Percentiles rank a stretch among this genome's conserved stretches.
phyloP scores from a whole-genome alignment of 305 asterid species.

The Fraxinus xanthoxyloides region DNA sequence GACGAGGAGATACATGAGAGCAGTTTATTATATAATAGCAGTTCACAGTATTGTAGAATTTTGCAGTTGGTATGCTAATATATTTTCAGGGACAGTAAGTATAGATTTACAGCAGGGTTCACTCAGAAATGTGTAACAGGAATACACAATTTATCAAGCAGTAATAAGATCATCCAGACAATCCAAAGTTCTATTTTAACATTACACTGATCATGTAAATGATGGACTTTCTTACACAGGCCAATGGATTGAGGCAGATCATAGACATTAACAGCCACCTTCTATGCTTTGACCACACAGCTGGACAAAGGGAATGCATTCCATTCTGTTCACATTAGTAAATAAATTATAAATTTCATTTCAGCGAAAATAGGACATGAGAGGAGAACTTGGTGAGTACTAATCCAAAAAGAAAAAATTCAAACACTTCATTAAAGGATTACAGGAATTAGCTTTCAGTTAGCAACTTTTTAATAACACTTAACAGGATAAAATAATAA shows the following conservation, averaged over 20 bases:
- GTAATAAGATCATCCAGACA: neutral
- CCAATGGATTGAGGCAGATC: constrained; percentile 88
- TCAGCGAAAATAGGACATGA: neutral
- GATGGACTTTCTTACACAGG: constrained; percentile 66
- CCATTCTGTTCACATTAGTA: constrained; percentile 57
- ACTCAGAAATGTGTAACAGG: neutral
- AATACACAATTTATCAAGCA: neutral
- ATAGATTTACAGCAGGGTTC: neutral
- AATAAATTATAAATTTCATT: constrained; percentile 17
- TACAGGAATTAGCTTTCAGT: neutral
- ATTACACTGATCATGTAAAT: constrained; percentile 1
- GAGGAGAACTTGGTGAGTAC: neutral
- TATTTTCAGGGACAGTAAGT: neutral
- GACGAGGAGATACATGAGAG: neutral
- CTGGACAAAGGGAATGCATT: constrained; percentile 97
- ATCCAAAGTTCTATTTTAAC: constrained; percentile 1
- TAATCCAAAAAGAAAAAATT: neutral
- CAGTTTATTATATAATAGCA: neutral
- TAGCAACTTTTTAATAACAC: neutral
- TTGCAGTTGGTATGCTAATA: neutral
- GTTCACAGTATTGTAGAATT: neutral
- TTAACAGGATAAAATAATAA: neutral
- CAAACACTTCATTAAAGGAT: neutral
- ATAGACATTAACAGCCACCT: constrained; percentile 64
- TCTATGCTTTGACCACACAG: constrained; percentile 97